phyloP scores from a whole-genome alignment of 371 early-diverging fungal species.

The Mucor irregularis region DNA sequence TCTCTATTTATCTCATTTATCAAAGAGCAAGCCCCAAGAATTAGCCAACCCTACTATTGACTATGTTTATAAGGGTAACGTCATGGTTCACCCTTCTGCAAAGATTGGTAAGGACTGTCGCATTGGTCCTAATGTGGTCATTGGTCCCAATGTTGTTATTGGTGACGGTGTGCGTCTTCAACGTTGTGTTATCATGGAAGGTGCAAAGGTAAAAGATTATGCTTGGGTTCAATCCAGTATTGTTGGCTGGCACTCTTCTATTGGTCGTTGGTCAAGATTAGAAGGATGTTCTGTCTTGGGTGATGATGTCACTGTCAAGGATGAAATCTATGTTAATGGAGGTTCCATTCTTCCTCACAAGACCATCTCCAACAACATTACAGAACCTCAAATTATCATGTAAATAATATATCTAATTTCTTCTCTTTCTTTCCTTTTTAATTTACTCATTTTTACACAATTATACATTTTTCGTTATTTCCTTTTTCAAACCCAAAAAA shows the following conservation, averaged over 20 bases:
- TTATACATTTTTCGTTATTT: slow-evolving; percentile 7
- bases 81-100: slow-evolving; percentile 90
- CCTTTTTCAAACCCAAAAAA: neutral
- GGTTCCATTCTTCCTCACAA: slow-evolving; percentile 96
- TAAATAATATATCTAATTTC: slow-evolving; percentile 49
- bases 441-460: neutral
- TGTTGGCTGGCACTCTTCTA: slow-evolving; percentile 96
- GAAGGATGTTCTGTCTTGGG: slow-evolving; percentile 95
- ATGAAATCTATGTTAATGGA: slow-evolving; percentile 95
- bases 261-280: slow-evolving; percentile 94
- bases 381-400: slow-evolving; percentile 97
- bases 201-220: slow-evolving; percentile 85
- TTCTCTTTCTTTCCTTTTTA: neutral
- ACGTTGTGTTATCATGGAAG: slow-evolving; percentile 92
- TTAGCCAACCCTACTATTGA: slow-evolving; percentile 68
- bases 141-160: slow-evolving; percentile 92
- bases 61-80: slow-evolving; percentile 83
- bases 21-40: slow-evolving; percentile 72
- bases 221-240: slow-evolving; percentile 93
- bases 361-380: slow-evolving; percentile 81
- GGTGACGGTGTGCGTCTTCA: slow-evolving; percentile 96
- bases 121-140: slow-evolving; percentile 94
- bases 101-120: slow-evolving; percentile 93
- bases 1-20: slow-evolving; percentile 86
- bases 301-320: slow-evolving; percentile 92